Evolutionary conservation across 2,329 filamentous ascomycete genomes (phyloP), one percentile per base, ranked within the genome.

Genomic region (Verticillium nubilum): DNA sequence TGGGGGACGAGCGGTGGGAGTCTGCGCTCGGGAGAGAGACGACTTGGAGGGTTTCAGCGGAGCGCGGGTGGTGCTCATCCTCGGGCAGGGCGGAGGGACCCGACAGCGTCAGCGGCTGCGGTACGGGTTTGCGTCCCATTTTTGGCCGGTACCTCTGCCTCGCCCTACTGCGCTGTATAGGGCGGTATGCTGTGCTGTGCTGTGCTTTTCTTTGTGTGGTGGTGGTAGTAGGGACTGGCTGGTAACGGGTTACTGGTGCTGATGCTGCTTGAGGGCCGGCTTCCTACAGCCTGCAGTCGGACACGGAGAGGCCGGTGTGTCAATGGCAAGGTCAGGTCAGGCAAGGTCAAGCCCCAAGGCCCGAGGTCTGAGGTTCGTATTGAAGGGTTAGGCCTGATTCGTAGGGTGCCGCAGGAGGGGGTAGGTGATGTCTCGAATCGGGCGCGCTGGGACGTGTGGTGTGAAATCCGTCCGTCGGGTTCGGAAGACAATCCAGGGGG

Each of bases 81-180:
- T 62, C 65, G 64, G 72, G 71, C 65, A 68, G 63, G 66, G 67
- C 65, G 63, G 67, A 71, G 64, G 72, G 66, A 63, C 76, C 76
- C 67, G 76, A 74, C 73, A 85, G 76, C 70, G 78, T 73, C 74
- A 85, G 78, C 73, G 83, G 82, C 76, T 84, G 79, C 65, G 82
- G 83, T 73, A 78, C 80, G 69, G 79, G 74, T 74, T 84, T 86
- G 72, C 82, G 83, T 74, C 78, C 81, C 82, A 85, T 85, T 57
- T 31, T 31, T 57, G 42, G 56, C 52, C 15, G 52, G 52, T 47
- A n/a, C 37, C 37, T 47, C 37, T 50, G 42, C 42, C 42, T 50
- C 42, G 19, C 42, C 42, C 42, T 50, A 50, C 42, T 50, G 54
- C 31, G 52, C 29, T 58, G 53, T 33, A 65, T 63, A 17, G 37